Conservation (phyloP, 148 eudicot species). For the Rhododendron ovatum region DNA sequence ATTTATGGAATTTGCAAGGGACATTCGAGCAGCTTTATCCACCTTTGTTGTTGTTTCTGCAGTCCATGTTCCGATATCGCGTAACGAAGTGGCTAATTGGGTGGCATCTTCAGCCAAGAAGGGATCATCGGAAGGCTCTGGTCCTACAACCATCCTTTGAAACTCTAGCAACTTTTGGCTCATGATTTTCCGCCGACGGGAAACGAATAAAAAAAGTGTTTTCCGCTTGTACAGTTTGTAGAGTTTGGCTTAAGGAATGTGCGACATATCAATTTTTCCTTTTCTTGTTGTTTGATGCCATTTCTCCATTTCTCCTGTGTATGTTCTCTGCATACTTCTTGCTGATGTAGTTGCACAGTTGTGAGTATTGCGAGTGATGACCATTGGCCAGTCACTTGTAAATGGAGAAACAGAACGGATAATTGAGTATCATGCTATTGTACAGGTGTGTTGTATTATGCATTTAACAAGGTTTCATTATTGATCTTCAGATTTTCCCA, state of each 20-base stretch:
- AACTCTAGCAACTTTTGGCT: background rate
- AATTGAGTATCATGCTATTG: background rate
- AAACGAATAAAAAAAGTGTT: background rate
- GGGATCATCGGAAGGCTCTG: background rate
- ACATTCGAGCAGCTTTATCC: background rate
- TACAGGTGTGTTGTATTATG: background rate
- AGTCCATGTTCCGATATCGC: background rate
- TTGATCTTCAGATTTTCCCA: background rate
- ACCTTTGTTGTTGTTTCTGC: background rate
- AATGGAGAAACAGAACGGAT: background rate
- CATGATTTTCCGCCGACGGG: background rate
- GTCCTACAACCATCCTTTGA: background rate
- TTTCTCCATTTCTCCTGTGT: background rate
- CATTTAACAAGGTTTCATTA: background rate
- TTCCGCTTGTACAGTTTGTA: background rate
- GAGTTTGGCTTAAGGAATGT: constrained; percentile 7
- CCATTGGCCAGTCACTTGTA: background rate
- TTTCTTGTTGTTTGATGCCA: background rate
- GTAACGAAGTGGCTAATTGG: background rate
- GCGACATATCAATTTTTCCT: background rate
- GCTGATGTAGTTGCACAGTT: background rate
- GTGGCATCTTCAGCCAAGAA: background rate
- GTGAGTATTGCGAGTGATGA: background rate
- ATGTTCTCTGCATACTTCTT: background rate
- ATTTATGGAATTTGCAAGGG: background rate